Conservation (phyloP, 495 filamentous ascomycete species). For the Apiosordaria backusii region DNA sequence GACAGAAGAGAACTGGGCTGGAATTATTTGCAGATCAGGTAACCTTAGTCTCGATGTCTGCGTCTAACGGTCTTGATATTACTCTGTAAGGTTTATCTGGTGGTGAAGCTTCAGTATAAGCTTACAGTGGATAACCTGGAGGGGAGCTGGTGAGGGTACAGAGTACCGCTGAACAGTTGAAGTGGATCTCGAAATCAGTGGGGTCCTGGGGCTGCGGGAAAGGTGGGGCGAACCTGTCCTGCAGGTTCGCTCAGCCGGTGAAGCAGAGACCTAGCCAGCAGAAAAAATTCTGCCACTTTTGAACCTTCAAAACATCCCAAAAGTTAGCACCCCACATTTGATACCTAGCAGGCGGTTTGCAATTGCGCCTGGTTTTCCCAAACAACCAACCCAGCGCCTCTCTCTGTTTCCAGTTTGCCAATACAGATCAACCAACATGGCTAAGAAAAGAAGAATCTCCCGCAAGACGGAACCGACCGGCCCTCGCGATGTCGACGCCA, state of each 20-base stretch:
- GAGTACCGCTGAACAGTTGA: background rate
- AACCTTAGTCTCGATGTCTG: background rate
- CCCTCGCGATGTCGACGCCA: slow-evolving; percentile 49
- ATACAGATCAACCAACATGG: slow-evolving; percentile 53
- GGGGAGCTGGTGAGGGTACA: background rate
- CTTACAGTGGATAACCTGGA: background rate
- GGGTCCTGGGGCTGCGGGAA: background rate
- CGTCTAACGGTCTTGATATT: background rate
- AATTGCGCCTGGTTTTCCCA: background rate
- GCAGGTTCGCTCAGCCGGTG: background rate
- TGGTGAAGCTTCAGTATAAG: background rate
- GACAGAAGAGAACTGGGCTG: background rate
- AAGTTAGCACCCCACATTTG: slow-evolving; percentile 1
- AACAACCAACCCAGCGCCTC: background rate
- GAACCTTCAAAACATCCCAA: background rate
- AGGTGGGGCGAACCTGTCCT: slow-evolving; percentile 1
- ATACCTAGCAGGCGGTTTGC: background rate
- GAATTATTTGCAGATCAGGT: background rate
- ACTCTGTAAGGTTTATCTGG: background rate
- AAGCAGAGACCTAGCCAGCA: background rate
- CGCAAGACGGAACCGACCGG: slow-evolving; percentile 40
- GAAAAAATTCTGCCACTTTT: slow-evolving; percentile 12
- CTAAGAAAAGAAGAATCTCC: slow-evolving; percentile 74
- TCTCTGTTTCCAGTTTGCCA: background rate
- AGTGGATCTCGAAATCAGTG: background rate